phyloP scores from a whole-genome alignment of 352 stramenopile species.

The Pythium volutum region DNA sequence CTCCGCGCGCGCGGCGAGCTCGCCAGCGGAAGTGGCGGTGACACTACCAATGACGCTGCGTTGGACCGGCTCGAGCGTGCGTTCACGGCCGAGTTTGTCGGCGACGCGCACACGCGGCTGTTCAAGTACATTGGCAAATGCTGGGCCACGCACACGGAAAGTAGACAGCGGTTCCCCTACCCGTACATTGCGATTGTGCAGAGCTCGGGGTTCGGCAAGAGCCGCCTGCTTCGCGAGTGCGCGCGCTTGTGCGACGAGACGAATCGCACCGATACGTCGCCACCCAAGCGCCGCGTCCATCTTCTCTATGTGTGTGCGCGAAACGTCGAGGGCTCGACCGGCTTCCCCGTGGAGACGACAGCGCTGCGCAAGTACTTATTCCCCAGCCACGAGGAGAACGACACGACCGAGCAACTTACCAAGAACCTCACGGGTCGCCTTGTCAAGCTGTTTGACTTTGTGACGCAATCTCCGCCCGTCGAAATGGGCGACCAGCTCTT shows the following conservation, averaged over 20 bases:
- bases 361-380: background rate
- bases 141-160: background rate
- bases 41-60: background rate
- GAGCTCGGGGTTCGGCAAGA: slow-evolving; percentile 21
- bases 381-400: background rate
- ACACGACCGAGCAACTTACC: background rate
- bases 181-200: slow-evolving; percentile 14
- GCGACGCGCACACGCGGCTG: background rate
- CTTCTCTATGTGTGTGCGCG: background rate
- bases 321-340: background rate
- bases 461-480: background rate
- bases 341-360: background rate
- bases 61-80: background rate
- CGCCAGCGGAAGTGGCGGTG: background rate
- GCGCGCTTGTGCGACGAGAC: background rate
- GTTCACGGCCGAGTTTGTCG: background rate
- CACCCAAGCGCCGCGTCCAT: background rate
- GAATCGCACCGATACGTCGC: background rate
- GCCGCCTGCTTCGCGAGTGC: slow-evolving; percentile 6
- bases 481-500: background rate
- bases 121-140: background rate
- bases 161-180: background rate
- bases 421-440: background rate
- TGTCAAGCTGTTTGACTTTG: background rate
- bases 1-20: background rate